These are phyloP conservation scores for Galerina sulciceps DNA, from an alignment of 768 basidiomycete genomes.

Conservation along the genomic window DNA sequence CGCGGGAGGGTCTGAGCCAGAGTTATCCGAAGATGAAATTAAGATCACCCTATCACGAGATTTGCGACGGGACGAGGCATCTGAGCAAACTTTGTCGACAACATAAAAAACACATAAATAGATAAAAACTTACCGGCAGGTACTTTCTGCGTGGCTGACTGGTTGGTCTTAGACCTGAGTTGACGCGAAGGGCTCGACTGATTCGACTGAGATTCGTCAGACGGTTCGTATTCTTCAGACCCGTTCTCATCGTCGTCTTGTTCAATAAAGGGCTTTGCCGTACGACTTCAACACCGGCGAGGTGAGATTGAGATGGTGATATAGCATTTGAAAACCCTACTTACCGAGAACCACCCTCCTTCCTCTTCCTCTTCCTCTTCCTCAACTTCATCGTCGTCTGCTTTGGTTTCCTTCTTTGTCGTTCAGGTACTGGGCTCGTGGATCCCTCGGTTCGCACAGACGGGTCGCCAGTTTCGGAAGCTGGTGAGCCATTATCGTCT, in stretches of 20 bases:
- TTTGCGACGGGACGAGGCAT: too few relatives aligned
- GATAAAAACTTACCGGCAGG: neutral
- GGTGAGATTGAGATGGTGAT: neutral
- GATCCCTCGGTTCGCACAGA: neutral
- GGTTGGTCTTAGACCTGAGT: neutral
- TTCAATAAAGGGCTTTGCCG: neutral
- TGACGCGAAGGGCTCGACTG: neutral
- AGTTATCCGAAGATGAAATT: neutral
- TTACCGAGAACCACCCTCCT: neutral
- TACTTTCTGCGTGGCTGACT: neutral
- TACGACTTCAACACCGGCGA: neutral
- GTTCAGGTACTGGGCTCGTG: neutral
- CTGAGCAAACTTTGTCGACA: too few relatives aligned
- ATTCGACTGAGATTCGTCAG: neutral
- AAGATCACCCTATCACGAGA: neutral
- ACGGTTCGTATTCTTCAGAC: neutral
- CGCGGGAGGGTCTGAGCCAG: neutral
- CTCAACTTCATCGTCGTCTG: too few relatives aligned
- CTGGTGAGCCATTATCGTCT: neutral
- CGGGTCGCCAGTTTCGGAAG: neutral
- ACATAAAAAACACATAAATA: neutral
- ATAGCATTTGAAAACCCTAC: neutral
- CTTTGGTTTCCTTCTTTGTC: neutral
- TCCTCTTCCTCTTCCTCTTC: neutral
- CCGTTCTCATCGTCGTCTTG: neutral